A percentile compares a stretch with the other conserved stretches of the same genome.
Evolutionary conservation across 2,329 filamentous ascomycete genomes (phyloP).

Genomic region (Colletotrichum trifolii): DNA sequence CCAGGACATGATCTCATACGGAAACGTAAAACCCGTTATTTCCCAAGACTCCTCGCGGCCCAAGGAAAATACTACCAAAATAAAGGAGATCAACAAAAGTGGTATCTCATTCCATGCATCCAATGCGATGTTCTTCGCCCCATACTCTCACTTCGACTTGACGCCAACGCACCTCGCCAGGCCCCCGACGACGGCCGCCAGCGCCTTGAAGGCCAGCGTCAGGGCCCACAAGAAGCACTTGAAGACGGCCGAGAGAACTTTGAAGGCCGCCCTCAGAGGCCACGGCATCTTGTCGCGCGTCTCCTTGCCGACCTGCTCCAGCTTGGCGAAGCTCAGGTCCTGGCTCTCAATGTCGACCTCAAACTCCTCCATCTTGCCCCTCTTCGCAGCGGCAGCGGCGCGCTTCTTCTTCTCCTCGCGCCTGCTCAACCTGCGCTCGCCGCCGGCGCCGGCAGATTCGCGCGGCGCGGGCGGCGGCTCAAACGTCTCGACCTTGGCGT

Average conservation of each 20-base stretch:
- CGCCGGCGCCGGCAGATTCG: constrained; percentile 32
- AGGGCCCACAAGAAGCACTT: constrained; percentile 70
- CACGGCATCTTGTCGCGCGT: constrained; percentile 62
- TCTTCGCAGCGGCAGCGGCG: constrained; percentile 37
- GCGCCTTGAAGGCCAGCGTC: constrained; percentile 65
- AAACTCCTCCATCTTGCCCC: constrained; percentile 64
- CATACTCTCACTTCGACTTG: constrained; percentile 23
- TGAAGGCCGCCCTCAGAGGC: constrained; percentile 59
- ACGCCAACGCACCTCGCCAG: constrained; percentile 61
- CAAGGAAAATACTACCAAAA: constrained; percentile 9
- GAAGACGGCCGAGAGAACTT: constrained; percentile 63
- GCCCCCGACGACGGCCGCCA: constrained; percentile 61
- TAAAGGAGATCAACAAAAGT: constrained; percentile 25
- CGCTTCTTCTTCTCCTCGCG: constrained; percentile 40
- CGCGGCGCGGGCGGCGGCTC: constrained; percentile 64
- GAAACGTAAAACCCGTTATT: constrained; percentile 16
- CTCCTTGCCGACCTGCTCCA: constrained; percentile 48
- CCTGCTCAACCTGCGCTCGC: constrained; percentile 44
- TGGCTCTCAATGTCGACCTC: constrained; percentile 74
- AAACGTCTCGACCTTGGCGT: constrained; percentile 63
- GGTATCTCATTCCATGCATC: constrained; percentile 28
- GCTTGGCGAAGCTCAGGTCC: constrained; percentile 57
- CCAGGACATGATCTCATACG: constrained; percentile 21
- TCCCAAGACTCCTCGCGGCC: constrained; percentile 4
- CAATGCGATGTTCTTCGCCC: neutral